These are phyloP conservation scores for Begonia fuchsioides DNA, from an alignment of 306 rosid species.

Conservation along the genomic window DNA sequence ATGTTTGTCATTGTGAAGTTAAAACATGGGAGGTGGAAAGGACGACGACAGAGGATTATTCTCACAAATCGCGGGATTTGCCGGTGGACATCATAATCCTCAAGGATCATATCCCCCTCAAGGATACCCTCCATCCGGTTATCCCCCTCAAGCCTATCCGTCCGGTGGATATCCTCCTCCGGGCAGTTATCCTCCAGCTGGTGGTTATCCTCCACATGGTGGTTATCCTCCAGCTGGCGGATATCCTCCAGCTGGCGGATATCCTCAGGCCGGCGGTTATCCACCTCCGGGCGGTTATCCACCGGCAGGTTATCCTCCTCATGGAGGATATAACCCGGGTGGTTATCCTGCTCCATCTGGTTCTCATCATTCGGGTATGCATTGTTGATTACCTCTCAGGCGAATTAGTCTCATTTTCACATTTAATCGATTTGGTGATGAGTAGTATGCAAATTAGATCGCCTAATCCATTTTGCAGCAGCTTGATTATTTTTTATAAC, in stretches of 20 bases:
- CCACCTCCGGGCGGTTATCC: conserved; percentile 14
- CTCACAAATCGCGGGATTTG: conserved; percentile 34
- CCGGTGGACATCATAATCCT: conserved; percentile 16
- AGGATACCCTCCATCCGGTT: conserved; percentile 10
- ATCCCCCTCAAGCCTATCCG: conserved; percentile 14
- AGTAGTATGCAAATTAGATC: no score
- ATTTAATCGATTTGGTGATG: no score
- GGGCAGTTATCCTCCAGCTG: conserved; percentile 20
- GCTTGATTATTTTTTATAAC: no score
- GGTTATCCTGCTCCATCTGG: no score
- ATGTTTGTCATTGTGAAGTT: background rate
- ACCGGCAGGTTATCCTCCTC: background rate
- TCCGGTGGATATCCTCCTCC: conserved; percentile 12
- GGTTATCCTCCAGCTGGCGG: conserved; percentile 23
- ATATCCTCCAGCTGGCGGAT: conserved; percentile 27
- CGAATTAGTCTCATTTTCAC: no score
- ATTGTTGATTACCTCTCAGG: no score
- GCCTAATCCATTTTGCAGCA: no score
- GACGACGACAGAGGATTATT: conserved; percentile 54
- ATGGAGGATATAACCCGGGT: background rate
- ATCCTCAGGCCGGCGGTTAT: conserved; percentile 8
- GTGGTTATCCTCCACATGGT: conserved; percentile 12
- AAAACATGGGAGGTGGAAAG: conserved; percentile 57
- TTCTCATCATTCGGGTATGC: no score
- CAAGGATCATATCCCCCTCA: conserved; percentile 29